Conservation (phyloP, 2,329 filamentous ascomycete species). For the Epichloe gansuensis region DNA sequence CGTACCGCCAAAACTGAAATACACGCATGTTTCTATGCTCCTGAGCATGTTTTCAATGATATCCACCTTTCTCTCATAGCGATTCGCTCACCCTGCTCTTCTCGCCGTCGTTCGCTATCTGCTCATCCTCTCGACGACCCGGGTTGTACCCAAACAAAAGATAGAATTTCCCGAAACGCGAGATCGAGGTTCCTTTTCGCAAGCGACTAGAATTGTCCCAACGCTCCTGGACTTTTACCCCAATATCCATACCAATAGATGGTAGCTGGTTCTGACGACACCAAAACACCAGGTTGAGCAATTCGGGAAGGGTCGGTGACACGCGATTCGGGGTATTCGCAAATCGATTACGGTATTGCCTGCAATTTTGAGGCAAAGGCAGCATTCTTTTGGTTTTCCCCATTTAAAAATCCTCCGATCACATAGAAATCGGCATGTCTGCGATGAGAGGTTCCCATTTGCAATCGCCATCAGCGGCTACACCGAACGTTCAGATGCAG, state of each 20-base stretch:
- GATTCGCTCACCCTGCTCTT: background rate
- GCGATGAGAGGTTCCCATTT: conserved; percentile 15
- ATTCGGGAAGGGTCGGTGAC: conserved; percentile 9
- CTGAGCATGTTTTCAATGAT: conserved; percentile 1
- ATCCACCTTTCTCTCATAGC: background rate
- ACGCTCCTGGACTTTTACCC: background rate
- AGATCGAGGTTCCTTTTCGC: background rate
- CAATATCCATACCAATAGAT: conserved; percentile 8
- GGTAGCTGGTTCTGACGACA: conserved; percentile 8
- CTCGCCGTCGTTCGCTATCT: background rate
- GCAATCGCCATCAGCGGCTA: conserved; percentile 5
- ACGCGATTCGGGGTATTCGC: conserved; percentile 9
- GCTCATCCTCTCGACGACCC: background rate
- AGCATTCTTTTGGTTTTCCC: background rate
- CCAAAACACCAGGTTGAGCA: conserved; percentile 9
- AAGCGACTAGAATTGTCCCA: background rate
- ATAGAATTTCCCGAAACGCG: background rate
- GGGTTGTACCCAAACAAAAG: background rate
- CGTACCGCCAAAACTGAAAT: background rate
- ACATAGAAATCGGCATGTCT: conserved; percentile 16
- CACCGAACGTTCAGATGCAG: conserved; percentile 9
- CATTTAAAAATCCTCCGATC: no score
- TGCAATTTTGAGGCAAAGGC: background rate
- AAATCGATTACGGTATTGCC: background rate
- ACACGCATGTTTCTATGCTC: background rate